Conservation (phyloP, 306 rosid species). For the Ormosia semicastrata region DNA sequence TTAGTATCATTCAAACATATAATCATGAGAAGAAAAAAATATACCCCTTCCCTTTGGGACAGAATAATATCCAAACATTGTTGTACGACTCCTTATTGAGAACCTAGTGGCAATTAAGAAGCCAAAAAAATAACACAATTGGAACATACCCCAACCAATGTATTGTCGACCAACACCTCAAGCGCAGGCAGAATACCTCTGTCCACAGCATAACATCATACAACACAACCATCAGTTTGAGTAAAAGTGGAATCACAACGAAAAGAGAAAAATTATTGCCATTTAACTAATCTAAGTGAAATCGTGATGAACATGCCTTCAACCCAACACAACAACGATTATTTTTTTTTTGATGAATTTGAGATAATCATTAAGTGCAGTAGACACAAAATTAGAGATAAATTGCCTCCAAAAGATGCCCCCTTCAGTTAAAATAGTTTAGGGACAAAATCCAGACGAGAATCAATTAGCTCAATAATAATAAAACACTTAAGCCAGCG, state of each 20-base stretch:
- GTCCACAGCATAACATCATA: slow-evolving; percentile 39
- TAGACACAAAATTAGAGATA: neutral
- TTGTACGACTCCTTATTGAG: neutral
- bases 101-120: neutral
- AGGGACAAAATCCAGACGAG: neutral
- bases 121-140: neutral
- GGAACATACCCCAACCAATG: slow-evolving; percentile 66
- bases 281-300: neutral
- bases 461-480: neutral
- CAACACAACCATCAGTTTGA: slow-evolving; percentile 36
- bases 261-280: neutral
- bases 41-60: neutral
- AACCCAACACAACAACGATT: neutral
- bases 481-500: neutral
- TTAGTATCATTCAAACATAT: slow-evolving; percentile 5
- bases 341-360: neutral
- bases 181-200: slow-evolving; percentile 90
- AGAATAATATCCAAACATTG: neutral
- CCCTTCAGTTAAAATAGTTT: neutral
- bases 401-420: neutral
- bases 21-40: neutral
- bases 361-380: neutral
- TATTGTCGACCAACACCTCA: slow-evolving; percentile 38
- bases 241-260: neutral
- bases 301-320: neutral